Evolutionary conservation across 345 rosid genomes (phyloP).

Genomic region (Sonneratia caseolaris): DNA sequence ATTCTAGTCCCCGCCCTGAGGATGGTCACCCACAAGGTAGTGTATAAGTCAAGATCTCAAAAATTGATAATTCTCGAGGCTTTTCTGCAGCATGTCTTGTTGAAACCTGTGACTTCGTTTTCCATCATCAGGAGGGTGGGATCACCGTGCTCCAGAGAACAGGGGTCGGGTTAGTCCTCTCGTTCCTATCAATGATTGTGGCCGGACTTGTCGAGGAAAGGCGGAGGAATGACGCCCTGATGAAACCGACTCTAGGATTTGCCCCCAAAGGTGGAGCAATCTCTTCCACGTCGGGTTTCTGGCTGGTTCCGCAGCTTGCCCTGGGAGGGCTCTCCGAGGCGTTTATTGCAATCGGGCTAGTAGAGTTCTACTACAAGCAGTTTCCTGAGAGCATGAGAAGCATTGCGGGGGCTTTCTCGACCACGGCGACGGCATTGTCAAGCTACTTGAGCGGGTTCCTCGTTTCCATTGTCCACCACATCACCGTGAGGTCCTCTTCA

Average conservation of each 20-base stretch:
- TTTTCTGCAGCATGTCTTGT: slow-evolving; percentile 3
- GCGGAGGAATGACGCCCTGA: slow-evolving; percentile 47
- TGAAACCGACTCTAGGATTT: slow-evolving; percentile 37
- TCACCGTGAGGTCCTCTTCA: slow-evolving; percentile 33
- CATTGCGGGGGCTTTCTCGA: slow-evolving; percentile 49
- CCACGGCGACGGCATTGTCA: slow-evolving; percentile 58
- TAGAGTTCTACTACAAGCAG: slow-evolving; percentile 69
- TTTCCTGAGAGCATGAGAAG: slow-evolving; percentile 76
- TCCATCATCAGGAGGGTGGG: neutral
- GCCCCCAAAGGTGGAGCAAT: slow-evolving; percentile 22
- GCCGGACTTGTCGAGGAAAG: slow-evolving; percentile 47
- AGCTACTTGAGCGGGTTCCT: slow-evolving; percentile 52
- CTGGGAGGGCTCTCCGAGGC: slow-evolving; percentile 71
- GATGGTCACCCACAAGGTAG: slow-evolving; percentile 44
- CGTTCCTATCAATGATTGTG: slow-evolving; percentile 52
- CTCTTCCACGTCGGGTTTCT: slow-evolving; percentile 55
- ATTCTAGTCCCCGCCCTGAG: slow-evolving; percentile 56
- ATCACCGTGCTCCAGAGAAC: slow-evolving; percentile 25
- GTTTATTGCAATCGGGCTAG: slow-evolving; percentile 56
- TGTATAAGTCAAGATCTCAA: slow-evolving; percentile 7
- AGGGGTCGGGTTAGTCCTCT: slow-evolving; percentile 57
- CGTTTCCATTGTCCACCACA: slow-evolving; percentile 23
- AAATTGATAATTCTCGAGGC: slow-evolving; percentile 14
- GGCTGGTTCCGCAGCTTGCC: slow-evolving; percentile 60
- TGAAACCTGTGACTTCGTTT: neutral